Evolutionary conservation across 139 green algal species (phyloP).

Genomic region (Bryopsis sp.): DNA sequence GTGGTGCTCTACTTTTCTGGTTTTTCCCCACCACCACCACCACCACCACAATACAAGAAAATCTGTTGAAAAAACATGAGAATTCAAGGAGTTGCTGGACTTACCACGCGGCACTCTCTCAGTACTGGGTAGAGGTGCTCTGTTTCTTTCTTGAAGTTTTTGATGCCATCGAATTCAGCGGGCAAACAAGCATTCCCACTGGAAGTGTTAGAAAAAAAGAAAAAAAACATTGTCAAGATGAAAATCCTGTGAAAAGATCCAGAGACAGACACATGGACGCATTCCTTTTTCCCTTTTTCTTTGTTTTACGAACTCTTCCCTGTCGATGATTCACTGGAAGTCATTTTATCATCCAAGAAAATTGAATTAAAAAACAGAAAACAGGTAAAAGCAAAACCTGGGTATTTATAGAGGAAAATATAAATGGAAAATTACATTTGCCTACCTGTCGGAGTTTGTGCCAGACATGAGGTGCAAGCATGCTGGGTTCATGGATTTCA

Average conservation of each 20-base stretch:
- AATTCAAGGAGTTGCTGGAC: background rate
- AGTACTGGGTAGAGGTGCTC: background rate
- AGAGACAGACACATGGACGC: background rate
- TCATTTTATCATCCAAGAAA: too few relatives aligned
- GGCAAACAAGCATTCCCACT: background rate
- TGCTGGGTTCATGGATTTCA: constrained; percentile 31
- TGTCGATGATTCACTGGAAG: too few relatives aligned
- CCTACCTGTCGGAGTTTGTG: constrained; percentile 57
- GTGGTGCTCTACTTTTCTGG: too few relatives aligned
- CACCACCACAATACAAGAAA: background rate
- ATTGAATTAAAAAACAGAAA: background rate
- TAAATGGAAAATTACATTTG: background rate
- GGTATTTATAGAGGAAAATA: background rate
- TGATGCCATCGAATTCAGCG: background rate
- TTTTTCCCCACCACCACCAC: background rate
- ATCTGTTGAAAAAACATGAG: background rate
- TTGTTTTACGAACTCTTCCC: too few relatives aligned
- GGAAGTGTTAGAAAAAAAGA: too few relatives aligned
- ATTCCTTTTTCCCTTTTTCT: too few relatives aligned
- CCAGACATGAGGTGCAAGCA: constrained; percentile 57
- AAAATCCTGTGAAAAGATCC: background rate
- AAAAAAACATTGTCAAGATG: background rate
- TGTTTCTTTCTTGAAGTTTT: background rate
- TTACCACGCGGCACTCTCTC: background rate
- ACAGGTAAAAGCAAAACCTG: background rate